Conservation (phyloP, 192 early-diverging fungal species). For the Coemansia sp. region DNA sequence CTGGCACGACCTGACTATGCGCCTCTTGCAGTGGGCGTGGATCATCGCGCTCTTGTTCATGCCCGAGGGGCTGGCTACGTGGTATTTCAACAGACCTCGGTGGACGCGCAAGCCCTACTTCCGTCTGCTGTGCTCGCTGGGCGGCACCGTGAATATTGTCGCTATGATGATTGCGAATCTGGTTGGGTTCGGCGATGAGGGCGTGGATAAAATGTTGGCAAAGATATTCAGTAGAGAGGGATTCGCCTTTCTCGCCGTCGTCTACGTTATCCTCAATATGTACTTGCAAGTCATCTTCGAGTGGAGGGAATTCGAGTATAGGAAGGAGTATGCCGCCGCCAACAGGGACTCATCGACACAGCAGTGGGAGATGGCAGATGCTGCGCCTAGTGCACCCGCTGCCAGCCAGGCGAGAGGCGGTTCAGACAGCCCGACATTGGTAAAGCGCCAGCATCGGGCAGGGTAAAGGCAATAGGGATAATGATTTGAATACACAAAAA, state of each 20-base stretch:
- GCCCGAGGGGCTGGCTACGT: slow-evolving; percentile 74
- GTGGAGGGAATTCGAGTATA: slow-evolving; percentile 69
- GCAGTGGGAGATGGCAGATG: slow-evolving; percentile 18
- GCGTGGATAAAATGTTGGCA: slow-evolving; percentile 69
- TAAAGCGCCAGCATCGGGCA: slow-evolving; percentile 15
- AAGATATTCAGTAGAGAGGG: slow-evolving; percentile 59
- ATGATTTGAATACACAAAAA: slow-evolving; percentile 1
- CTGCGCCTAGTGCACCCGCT: background rate
- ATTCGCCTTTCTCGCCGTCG: slow-evolving; percentile 50
- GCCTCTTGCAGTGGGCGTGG: slow-evolving; percentile 89
- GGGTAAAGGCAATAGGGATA: background rate
- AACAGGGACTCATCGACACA: background rate
- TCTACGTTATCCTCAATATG: slow-evolving; percentile 58
- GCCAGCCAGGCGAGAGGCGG: background rate
- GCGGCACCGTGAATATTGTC: slow-evolving; percentile 82
- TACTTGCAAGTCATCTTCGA: slow-evolving; percentile 81
- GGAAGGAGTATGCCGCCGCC: slow-evolving; percentile 21
- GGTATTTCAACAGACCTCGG: slow-evolving; percentile 36
- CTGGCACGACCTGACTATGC: slow-evolving; percentile 93
- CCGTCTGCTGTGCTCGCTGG: slow-evolving; percentile 76
- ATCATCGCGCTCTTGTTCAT: slow-evolving; percentile 81
- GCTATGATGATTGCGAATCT: slow-evolving; percentile 95
- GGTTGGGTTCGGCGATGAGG: slow-evolving; percentile 94
- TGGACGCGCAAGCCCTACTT: slow-evolving; percentile 56
- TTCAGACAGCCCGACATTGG: slow-evolving; percentile 13